Conservation (phyloP, 345 rosid species). For the Euphorbia peplus region DNA sequence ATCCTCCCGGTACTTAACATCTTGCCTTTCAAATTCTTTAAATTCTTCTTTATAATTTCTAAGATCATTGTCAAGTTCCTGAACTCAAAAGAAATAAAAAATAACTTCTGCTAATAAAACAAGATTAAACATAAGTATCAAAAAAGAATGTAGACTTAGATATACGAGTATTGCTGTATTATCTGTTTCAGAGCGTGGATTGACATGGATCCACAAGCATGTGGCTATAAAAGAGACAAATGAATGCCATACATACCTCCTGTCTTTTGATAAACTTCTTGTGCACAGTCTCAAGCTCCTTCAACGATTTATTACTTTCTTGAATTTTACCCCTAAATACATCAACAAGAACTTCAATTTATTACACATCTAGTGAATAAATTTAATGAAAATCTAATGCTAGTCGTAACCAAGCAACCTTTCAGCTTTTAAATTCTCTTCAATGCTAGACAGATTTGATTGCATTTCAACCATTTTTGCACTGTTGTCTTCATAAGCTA, state of each 20-base stretch:
- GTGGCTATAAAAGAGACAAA: slow-evolving; percentile 14
- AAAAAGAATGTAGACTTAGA: slow-evolving; percentile 2
- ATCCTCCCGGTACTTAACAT: slow-evolving; percentile 87
- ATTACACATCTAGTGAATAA: neutral
- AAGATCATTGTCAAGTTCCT: slow-evolving; percentile 78
- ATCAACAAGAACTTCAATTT: neutral
- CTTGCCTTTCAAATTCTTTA: slow-evolving; percentile 95
- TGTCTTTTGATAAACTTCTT: slow-evolving; percentile 63
- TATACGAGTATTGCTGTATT: neutral
- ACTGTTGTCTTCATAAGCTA: slow-evolving; percentile 69
- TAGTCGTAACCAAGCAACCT: slow-evolving; percentile 41
- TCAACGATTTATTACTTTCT: slow-evolving; percentile 54
- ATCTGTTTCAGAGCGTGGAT: neutral
- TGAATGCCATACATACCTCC: slow-evolving; percentile 56
- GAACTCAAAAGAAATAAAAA: slow-evolving; percentile 13
- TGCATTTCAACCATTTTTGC: slow-evolving; percentile 54
- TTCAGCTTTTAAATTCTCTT: slow-evolving; percentile 63
- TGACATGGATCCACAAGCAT: slow-evolving; percentile 1
- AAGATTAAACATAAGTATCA: neutral
- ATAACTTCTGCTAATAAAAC: neutral
- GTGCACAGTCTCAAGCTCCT: slow-evolving; percentile 77
- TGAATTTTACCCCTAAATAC: slow-evolving; percentile 69
- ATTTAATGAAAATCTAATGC: slow-evolving; percentile 2
- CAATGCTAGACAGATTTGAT: slow-evolving; percentile 52
- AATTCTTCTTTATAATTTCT: slow-evolving; percentile 76